Base-by-base conservation (phyloP, 345 rosid genomes). In the Clarkia xantiana region DNA sequence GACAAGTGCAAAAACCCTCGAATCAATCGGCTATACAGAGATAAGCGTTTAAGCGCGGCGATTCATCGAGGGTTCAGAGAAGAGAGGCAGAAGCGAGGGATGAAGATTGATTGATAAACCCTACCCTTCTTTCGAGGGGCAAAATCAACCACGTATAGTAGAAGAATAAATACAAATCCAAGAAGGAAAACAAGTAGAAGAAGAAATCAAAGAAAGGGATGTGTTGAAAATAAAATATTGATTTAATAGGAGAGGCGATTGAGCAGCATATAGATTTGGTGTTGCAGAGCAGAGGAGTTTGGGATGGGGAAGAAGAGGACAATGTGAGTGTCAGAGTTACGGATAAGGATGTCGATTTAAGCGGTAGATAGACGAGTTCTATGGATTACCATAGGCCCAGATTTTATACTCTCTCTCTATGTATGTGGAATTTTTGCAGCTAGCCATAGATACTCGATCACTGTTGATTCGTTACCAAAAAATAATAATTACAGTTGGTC, bases 311-410 rank as follows among this genome's bases (percentile, higher is more conserved):
- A 17, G n/a, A 55, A 46, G 20, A 39, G 41, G 16, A 18, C 36
- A 29, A 29, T n/a, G 29, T 44, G 20, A 2, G 41, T 48, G 52
- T 34, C 45, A 58, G 44, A 22, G 25, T 4, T 52, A 29, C 4
- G 66, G 85, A 77, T 83, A 81, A 81, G 95, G 87, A 64, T 51
- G 40, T 17, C 47, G 40, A 49, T 64, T 68, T 76, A 49, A 66
- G 77, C 80, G 79, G 79, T 64, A 48, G 78, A 62, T 51, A 73
- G 36, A 58, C 59, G 54, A 14, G 57, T 4, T 16, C 39, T 15
- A 14, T 15, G 54, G 82, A 78, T 86, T 70, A 47, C 77, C 59
- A 65, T 72, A 60, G 83, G 80, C 38, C 91, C 86, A 55, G 43
- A n/a, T 34, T 18, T 10, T 42, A 44, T 36, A 14, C 34, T 10